Conservation (phyloP, 2,329 filamentous ascomycete genomes). For the Aureobasidium zeae region DNA sequence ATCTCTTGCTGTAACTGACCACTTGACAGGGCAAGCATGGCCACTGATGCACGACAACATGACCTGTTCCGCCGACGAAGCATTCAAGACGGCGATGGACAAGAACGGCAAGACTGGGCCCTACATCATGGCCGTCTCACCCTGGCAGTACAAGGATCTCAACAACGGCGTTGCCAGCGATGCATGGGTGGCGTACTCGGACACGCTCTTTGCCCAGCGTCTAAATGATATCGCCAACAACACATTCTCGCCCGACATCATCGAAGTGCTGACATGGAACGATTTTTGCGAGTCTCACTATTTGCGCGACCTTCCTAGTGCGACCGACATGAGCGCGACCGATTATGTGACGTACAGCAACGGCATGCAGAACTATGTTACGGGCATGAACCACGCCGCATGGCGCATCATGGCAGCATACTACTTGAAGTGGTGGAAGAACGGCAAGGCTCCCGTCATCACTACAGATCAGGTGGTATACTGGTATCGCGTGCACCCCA, state of each 20-base stretch:
- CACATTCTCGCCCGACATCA: slow-evolving; percentile 29
- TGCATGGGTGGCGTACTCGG: slow-evolving; percentile 31
- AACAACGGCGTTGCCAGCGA: slow-evolving; percentile 29
- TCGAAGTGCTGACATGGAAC: slow-evolving; percentile 34
- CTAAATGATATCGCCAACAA: slow-evolving; percentile 16
- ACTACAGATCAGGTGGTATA: slow-evolving; percentile 31
- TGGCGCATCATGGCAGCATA: slow-evolving; percentile 33
- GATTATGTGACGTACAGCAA: slow-evolving; percentile 26
- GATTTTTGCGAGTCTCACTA: slow-evolving; percentile 34
- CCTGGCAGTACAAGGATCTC: slow-evolving; percentile 34
- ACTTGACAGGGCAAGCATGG: slow-evolving; percentile 28
- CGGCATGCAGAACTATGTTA: slow-evolving; percentile 29
- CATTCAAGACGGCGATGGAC: slow-evolving; percentile 29
- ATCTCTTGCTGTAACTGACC: neutral
- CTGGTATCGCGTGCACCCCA: slow-evolving; percentile 33
- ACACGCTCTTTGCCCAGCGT: slow-evolving; percentile 30
- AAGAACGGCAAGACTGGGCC: slow-evolving; percentile 29
- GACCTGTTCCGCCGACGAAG: slow-evolving; percentile 26
- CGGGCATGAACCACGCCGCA: slow-evolving; percentile 29
- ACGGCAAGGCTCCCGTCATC: slow-evolving; percentile 25
- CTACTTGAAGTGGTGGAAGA: slow-evolving; percentile 32
- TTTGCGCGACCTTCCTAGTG: slow-evolving; percentile 29
- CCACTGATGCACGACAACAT: slow-evolving; percentile 28
- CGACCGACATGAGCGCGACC: slow-evolving; percentile 21
- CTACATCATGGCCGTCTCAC: slow-evolving; percentile 34